Conservation (phyloP, 225 moss, liverwort and hornwort genomes). For the Sphagnum tenellum region DNA sequence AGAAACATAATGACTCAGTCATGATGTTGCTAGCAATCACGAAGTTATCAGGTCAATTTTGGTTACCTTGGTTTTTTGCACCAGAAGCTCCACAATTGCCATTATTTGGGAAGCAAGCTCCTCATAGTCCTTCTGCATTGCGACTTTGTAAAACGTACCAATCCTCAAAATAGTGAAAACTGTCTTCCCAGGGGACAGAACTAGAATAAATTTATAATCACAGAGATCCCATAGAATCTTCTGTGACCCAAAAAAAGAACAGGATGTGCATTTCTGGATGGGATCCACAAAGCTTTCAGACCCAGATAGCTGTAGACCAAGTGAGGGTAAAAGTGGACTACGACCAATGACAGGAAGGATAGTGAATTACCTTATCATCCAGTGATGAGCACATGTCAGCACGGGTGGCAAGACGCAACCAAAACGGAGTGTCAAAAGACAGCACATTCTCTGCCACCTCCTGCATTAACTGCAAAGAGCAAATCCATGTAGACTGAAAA, state of each 20-base stretch:
- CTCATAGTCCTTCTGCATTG: constrained; percentile 56
- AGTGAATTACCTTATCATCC: constrained; percentile 53
- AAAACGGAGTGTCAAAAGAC: constrained; percentile 80
- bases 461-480: constrained; percentile 48
- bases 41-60: no score
- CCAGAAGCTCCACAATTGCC: constrained; percentile 74
- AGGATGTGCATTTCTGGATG: no score
- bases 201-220: background rate
- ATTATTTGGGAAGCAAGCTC: constrained; percentile 77
- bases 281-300: background rate
- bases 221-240: background rate
- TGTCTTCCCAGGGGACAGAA: background rate
- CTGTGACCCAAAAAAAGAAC: background rate
- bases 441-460: constrained; percentile 86
- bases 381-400: constrained; percentile 65
- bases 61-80: constrained; percentile 75
- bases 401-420: constrained; percentile 91
- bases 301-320: background rate
- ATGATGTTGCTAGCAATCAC: no score
- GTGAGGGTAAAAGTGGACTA: background rate
- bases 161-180: constrained; percentile 5
- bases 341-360: no score
- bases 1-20: no score
- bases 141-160: constrained; percentile 8
- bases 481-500: background rate